Evolutionary conservation across 805 yeast genomes (phyloP).

Genomic region (Candida manassasensis): DNA sequence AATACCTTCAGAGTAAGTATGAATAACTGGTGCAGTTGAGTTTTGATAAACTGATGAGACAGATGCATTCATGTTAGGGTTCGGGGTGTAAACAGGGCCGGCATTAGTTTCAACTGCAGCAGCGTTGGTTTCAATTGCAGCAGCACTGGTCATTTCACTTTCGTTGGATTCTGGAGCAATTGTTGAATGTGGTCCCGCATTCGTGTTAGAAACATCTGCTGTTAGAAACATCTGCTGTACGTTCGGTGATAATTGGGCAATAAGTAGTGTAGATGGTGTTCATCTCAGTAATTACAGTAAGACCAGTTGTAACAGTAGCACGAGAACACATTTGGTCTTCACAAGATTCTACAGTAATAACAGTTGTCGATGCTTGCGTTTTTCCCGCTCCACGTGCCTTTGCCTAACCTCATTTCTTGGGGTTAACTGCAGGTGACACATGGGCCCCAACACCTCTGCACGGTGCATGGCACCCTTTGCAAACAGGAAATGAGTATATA

Average conservation of each 20-base stretch:
- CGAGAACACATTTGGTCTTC: neutral
- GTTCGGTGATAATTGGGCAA: neutral
- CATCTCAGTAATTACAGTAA: neutral
- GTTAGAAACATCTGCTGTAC: constrained; percentile 1
- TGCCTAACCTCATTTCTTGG: neutral
- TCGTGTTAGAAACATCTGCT: neutral
- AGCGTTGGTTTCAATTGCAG: neutral
- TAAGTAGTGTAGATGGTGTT: neutral
- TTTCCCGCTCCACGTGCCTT: neutral
- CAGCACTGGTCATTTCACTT: neutral
- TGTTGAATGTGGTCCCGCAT: neutral
- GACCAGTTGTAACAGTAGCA: constrained; percentile 2
- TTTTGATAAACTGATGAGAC: constrained; percentile 6
- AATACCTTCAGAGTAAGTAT: constrained; percentile 9
- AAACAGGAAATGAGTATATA: neutral
- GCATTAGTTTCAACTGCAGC: neutral
- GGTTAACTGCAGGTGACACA: neutral
- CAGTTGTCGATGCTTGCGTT: neutral
- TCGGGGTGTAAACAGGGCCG: too few species aligned
- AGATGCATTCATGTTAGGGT: too few species aligned
- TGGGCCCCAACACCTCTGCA: constrained; percentile 4
- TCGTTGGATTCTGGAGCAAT: neutral
- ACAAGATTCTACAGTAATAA: neutral
- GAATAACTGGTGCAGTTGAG: constrained; percentile 9
- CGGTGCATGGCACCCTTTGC: constrained; percentile 3